Evolutionary conservation across 371 early-diverging fungal genomes (phyloP), one percentile per base, ranked within the genome.

Genomic region (Mortierella sp.): DNA sequence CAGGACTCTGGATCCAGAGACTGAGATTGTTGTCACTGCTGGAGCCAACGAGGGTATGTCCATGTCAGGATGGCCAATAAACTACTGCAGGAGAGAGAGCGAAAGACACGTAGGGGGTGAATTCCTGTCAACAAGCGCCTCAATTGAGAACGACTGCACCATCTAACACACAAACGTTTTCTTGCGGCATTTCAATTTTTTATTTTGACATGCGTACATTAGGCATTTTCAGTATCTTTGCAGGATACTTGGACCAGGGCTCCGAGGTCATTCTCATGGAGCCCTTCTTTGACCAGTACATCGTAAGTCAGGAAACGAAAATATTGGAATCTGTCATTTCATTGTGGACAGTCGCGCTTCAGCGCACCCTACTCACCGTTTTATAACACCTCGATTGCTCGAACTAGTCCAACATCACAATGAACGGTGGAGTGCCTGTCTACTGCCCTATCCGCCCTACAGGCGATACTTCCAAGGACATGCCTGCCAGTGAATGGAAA

Each of bases 251-350:
- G 75, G 89, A 96, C 83, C 91, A 93, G 48, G 97, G 95, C 8
- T 93, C 95, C 78, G 98, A 98, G 77, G 97, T 96, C 51, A 96
- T 98, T 75, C 89, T 97, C 75, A 97, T 99, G 91, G 97, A 97
- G 86, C 97, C 98, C 1, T 97, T 96, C 88, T 98, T 97, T 89
- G 99, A 99, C 84, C 96, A 96, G 88, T 99, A 98, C 86, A 95
- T 94, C 78, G 94, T 94, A 89, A 88, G 92, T 89, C 49, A 78
- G 70, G 2, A 24, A 21, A 29, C 11, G 35, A 72, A 7, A 41
- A 46, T 3, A 10, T 24, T 24, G 54, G n/a, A 43, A 46, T 27
- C 12, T 24, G 41, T 6, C 56, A 27, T 27, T 11, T 63, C 16
- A 32, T 5, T 18, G 16, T 18, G 29, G 43, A 55, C 46, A 56